Conservation (phyloP, 345 rosid genomes). For the Gossypium rotundifolium region DNA sequence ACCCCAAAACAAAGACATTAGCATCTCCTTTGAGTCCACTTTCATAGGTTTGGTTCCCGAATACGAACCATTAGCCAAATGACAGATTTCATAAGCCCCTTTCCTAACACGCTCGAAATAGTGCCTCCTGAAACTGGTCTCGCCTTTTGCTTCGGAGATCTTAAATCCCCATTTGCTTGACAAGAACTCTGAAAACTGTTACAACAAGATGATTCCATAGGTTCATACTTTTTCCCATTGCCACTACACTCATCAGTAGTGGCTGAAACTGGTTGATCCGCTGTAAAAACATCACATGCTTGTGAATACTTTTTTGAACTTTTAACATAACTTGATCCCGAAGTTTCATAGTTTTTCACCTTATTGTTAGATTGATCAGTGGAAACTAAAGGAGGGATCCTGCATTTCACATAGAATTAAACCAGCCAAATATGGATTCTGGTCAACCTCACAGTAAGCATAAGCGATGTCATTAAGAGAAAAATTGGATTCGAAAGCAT, state of each 20-base stretch:
- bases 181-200: too few relatives aligned
- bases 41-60: slow-evolving; percentile 40
- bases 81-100: slow-evolving; percentile 31
- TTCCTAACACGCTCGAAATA: slow-evolving; percentile 40
- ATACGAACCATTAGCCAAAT: slow-evolving; percentile 20
- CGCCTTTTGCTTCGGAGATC: slow-evolving; percentile 30
- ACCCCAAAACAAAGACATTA: slow-evolving; percentile 25
- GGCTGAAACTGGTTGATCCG: too few relatives aligned
- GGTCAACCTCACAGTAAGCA: slow-evolving; percentile 34
- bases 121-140: slow-evolving; percentile 43
- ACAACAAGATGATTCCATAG: slow-evolving; percentile 11
- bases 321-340: too few relatives aligned
- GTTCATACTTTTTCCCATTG: slow-evolving; percentile 7
- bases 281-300: too few relatives aligned
- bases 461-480: slow-evolving; percentile 39
- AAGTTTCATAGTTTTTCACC: background rate
- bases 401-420: background rate
- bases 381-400: slow-evolving; percentile 13
- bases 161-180: slow-evolving; percentile 1
- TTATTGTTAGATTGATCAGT: slow-evolving; percentile 11
- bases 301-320: too few relatives aligned
- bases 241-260: slow-evolving; percentile 7
- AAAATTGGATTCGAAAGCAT: slow-evolving; percentile 5
- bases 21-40: slow-evolving; percentile 31
- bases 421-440: slow-evolving; percentile 31